Base-by-base conservation (phyloP, 345 rosid genomes). In the Brassica incana region DNA sequence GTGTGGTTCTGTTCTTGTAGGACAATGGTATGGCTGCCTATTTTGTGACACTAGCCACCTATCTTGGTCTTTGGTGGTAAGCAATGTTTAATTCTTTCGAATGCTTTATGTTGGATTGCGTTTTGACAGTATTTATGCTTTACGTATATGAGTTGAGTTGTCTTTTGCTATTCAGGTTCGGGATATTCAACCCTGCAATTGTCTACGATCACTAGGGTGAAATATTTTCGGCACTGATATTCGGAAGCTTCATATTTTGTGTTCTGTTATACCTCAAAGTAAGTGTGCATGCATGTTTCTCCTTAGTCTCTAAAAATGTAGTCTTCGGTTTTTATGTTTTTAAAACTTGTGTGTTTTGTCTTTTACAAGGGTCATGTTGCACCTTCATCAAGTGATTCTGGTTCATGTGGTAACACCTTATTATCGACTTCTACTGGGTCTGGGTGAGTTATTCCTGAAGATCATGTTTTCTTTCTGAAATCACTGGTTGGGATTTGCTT, bases 401-500 rank as follows among this genome's bases (percentile, higher is more conserved):
- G 99, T 74, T 95, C 99, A 63, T 88, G 87, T 70, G 96, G 98
- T 62, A 95, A 95, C 87, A 95, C 87, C 33, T 91, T 35, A 87
- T 93, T 75, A 89, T 95, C 38, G 99, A 95, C 81, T 95, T 95
- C 88, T 95, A 95, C 50, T 95, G 97, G 99, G 99, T 93, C 50
- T 95, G 97, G 99, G 99, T 93, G 82, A 88, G 97, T 71, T 25
- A 8, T 30, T 81, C 32, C 67, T 72, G 59, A 65, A 45, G 16
- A 54, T 38, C 48, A 15, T 5, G 27, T n/a, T 78, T 18, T 33
- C 58, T 2, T 73, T 73, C 20, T 73, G 61, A 69, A 33, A 48
- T 32, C 16, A 33, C 65, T n/a, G 23, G 32, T 61, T 50, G 23
- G 25, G 5, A 52, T 75, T 70, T 63, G 2, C 45, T 18, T 54